Evolutionary conservation across 2,329 filamentous ascomycete genomes (phyloP).

Genomic region (Aureobasidium vineae): DNA sequence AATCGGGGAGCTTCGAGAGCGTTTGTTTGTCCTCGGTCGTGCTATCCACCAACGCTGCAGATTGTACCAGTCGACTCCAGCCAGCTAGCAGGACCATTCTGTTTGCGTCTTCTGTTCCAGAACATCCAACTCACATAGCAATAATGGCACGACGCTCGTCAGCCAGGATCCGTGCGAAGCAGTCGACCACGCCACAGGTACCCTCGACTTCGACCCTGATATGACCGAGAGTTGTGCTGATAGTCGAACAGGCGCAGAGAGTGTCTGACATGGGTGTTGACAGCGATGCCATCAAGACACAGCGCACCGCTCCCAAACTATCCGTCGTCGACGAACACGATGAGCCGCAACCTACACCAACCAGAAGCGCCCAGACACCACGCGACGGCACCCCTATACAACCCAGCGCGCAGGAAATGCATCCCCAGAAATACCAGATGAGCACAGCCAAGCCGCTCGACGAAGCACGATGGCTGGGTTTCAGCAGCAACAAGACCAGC

Average conservation of each 20-base stretch:
- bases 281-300: slow-evolving; percentile 36
- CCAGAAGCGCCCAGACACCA: slow-evolving; percentile 49
- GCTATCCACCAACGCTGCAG: not conserved
- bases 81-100: not conserved
- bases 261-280: slow-evolving; percentile 36
- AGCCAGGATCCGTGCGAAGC: slow-evolving; percentile 36
- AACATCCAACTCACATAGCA: not conserved
- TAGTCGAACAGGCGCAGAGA: slow-evolving; percentile 29
- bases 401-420: slow-evolving; percentile 80
- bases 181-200: slow-evolving; percentile 34
- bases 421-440: slow-evolving; percentile 76
- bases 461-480: slow-evolving; percentile 77
- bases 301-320: slow-evolving; percentile 42
- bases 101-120: not conserved
- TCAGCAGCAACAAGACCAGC: slow-evolving; percentile 67
- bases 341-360: slow-evolving; percentile 37
- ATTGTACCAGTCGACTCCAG: slow-evolving; percentile 12
- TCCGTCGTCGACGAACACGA: slow-evolving; percentile 50
- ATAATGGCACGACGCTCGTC: slow-evolving; percentile 39
- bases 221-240: not conserved
- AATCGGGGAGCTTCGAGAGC: slow-evolving; percentile 3
- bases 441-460: slow-evolving; percentile 73
- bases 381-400: slow-evolving; percentile 63
- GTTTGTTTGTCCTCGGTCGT: slow-evolving; percentile 3
- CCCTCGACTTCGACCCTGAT: not conserved